These are phyloP conservation scores for Corchorus olitorius DNA, from an alignment of 345 rosid genomes.

Conservation along the genomic window DNA sequence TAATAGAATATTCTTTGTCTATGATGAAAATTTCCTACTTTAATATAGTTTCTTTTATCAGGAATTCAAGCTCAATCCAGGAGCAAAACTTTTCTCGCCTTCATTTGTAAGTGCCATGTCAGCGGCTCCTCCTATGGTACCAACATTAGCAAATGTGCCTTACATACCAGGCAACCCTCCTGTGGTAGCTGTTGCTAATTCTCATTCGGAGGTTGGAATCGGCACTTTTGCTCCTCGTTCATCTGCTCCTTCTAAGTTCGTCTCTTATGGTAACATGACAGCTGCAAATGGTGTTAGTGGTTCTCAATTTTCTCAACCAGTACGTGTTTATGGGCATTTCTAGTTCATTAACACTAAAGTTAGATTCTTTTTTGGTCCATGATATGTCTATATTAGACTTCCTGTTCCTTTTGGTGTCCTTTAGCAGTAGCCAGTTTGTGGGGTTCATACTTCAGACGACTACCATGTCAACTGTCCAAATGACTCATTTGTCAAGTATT, in stretches of 20 bases:
- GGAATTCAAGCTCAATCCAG: conserved; percentile 93
- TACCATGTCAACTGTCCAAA: not conserved
- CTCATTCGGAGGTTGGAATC: conserved; percentile 57
- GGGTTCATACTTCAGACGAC: not conserved
- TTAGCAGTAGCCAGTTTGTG: not conserved
- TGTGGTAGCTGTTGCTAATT: conserved; percentile 47
- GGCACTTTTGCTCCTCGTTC: conserved; percentile 53
- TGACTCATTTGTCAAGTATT: not conserved
- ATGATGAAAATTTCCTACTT: not conserved
- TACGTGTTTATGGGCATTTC: conserved; percentile 40
- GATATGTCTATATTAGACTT: not conserved
- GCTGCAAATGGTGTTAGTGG: conserved; percentile 48
- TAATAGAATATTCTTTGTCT: not conserved
- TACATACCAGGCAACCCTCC: conserved; percentile 56
- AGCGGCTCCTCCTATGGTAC: conserved; percentile 46
- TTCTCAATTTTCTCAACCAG: conserved; percentile 57
- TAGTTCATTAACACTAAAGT: not conserved
- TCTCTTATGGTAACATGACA: conserved; percentile 51
- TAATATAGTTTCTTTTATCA: conserved; percentile 23
- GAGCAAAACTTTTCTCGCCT: conserved; percentile 79
- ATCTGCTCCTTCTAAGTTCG: conserved; percentile 53
- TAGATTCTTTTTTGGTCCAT: not conserved
- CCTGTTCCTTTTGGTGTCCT: not conserved
- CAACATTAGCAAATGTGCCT: conserved; percentile 47
- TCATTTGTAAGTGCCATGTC: conserved; percentile 51